Evolutionary conservation across 148 eudicot genomes (phyloP), one percentile per base, ranked within the genome.

Genomic region (Talinum fruticosum): DNA sequence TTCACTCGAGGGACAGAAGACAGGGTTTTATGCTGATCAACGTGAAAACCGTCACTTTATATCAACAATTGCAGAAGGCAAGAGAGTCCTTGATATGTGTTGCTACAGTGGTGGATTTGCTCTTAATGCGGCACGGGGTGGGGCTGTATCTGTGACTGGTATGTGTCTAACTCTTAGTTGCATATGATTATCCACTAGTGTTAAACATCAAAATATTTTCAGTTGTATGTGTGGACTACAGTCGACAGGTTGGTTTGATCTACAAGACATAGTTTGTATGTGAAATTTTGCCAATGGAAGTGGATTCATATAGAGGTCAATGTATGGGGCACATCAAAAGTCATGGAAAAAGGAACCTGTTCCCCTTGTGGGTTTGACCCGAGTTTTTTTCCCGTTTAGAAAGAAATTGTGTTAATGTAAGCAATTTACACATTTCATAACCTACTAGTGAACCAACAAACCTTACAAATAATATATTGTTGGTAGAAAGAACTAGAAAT

Each of bases 91-190:
- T 75, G 98, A 95, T 82, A 74, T 95, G 71, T 95, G 90, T 84
- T 92, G 98, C 82, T 95, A 95, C 81, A 95, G 90, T 76, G 98
- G 97, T 73, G 98, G 98, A 69, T 95, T 95, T 88, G 86, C 98
- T 69, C 86, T 95, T 45, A 95, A 88, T 82, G 97, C 98, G 72
- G 91, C 91, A 45, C 65, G n/a, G 51, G 92, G 94, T 74, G 94
- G 92, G 78, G 98, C 97, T 86, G 68, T 66, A 44, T 85, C 80
- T 85, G 96, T 95, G 72, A 92, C 88, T 78, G 98, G 98, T 95
- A 88, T 34, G 8, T 38, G 64, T 77, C 65, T 76, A 35, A 67
- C 36, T 53, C 76, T 61, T 77, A 49, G 57, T 75, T 44, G 53
- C 49, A 47, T 70, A 64, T 74, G 5, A 24, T 61, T 18, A 53